phyloP scores from a whole-genome alignment of 1,284 basidiomycete species.

The Wallemia ichthyophaga region DNA sequence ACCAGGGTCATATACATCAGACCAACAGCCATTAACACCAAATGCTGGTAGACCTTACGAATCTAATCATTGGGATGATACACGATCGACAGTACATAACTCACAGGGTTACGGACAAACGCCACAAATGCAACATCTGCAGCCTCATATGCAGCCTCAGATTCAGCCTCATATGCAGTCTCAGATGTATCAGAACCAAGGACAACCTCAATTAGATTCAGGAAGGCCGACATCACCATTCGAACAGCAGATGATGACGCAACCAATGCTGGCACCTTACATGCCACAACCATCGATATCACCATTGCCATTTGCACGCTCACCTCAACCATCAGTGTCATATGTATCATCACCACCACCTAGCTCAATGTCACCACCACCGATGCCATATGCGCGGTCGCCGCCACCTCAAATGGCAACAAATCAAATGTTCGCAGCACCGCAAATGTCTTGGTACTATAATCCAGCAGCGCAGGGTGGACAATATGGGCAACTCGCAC shows the following conservation, averaged over 20 bases:
- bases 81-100: background rate
- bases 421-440: background rate
- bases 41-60: background rate
- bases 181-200: too few relatives aligned
- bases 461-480: background rate
- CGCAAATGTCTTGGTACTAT: background rate
- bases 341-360: background rate
- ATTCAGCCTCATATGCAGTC: too few relatives aligned
- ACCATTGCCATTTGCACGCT: background rate
- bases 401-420: background rate
- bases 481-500: background rate
- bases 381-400: background rate
- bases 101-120: background rate
- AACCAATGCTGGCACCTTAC: background rate
- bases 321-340: background rate
- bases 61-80: background rate
- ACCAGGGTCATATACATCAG: background rate
- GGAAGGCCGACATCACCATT: background rate
- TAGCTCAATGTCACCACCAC: background rate
- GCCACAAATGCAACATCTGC: background rate
- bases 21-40: background rate
- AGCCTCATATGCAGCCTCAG: too few relatives aligned
- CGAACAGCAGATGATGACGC: background rate
- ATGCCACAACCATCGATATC: background rate
- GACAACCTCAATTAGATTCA: background rate